Conservation (phyloP, 345 rosid genomes). For the Eucalyptus rudis region DNA sequence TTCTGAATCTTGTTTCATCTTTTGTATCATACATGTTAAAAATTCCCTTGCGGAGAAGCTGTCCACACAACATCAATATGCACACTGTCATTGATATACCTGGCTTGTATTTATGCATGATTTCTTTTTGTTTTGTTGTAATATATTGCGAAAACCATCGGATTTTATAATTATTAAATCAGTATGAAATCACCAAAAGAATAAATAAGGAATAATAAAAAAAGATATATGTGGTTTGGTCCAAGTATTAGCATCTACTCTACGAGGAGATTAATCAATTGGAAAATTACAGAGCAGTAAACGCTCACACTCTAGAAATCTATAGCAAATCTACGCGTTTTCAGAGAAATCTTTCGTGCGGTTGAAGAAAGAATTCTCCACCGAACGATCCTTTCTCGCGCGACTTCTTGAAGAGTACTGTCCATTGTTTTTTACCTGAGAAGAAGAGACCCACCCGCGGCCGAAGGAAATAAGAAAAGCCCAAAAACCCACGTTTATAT, state of each 20-base stretch:
- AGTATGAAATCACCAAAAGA: not conserved
- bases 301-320: no score
- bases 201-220: no score
- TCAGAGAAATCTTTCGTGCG: no score
- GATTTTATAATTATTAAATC: constrained; percentile 25
- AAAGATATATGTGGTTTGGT: not conserved
- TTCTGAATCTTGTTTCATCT: not conserved
- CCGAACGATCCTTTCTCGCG: not conserved
- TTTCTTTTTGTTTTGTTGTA: not conserved
- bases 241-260: no score
- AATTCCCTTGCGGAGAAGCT: not conserved
- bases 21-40: not conserved
- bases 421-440: not conserved
- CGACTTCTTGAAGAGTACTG: not conserved
- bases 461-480: not conserved
- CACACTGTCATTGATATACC: not conserved
- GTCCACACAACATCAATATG: not conserved
- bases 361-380: not conserved
- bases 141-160: not conserved
- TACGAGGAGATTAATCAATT: no score
- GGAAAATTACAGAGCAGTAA: no score
- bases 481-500: not conserved
- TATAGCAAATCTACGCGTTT: no score
- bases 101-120: not conserved
- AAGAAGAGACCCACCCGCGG: not conserved